Percentiles rank a stretch among this genome's conserved stretches.
Evolutionary conservation across 2,329 filamentous ascomycete species (phyloP).

Genomic region (Aspergillus brasiliensis): DNA sequence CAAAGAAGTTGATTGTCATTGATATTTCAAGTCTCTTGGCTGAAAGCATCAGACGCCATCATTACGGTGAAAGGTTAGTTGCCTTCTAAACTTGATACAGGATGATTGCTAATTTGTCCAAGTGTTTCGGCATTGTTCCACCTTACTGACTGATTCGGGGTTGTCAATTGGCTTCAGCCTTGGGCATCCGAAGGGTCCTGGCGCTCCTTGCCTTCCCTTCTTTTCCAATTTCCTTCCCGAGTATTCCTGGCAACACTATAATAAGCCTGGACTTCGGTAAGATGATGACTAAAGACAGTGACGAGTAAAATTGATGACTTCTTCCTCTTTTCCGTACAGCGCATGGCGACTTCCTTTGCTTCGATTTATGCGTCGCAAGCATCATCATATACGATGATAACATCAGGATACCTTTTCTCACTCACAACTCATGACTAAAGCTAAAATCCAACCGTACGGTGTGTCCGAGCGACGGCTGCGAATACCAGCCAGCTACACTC

Average conservation of each 20-base stretch:
- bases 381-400: constrained; percentile 1
- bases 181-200: neutral
- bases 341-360: constrained; percentile 8
- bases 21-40: constrained; percentile 85
- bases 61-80: constrained; percentile 82
- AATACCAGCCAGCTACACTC: neutral
- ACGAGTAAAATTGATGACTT: constrained; percentile 24
- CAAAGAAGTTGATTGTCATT: constrained; percentile 83
- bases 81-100: constrained; percentile 50
- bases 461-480: neutral
- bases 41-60: constrained; percentile 92
- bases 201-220: constrained; percentile 7
- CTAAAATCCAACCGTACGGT: neutral
- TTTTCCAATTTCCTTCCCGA: neutral
- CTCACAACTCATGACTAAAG: neutral
- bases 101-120: constrained; percentile 25
- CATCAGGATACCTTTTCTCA: constrained; percentile 8
- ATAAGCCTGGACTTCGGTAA: constrained; percentile 18
- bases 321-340: constrained; percentile 14
- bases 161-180: neutral
- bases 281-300: constrained; percentile 26
- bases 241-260: constrained; percentile 9
- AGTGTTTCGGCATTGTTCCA: constrained; percentile 64
- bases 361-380: constrained; percentile 1
- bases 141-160: constrained; percentile 51